Evolutionary conservation across 345 rosid genomes (phyloP).

Genomic region (Raphanus raphanistrum): DNA sequence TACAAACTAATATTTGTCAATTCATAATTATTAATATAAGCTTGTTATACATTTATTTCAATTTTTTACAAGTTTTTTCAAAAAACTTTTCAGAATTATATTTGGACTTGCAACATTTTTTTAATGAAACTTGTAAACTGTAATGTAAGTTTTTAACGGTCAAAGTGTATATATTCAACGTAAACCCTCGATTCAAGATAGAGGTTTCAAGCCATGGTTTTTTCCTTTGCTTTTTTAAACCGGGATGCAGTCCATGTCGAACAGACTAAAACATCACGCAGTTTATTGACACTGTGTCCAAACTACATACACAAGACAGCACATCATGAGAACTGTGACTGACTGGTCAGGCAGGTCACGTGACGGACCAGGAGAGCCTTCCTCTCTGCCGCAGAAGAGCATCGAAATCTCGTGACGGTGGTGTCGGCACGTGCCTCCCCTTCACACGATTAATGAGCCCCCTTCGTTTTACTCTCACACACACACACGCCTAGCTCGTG

Average conservation of each 20-base stretch:
- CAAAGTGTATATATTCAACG: not conserved
- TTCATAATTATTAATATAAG: not conserved
- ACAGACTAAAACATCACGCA: slow-evolving; percentile 7
- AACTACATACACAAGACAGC: slow-evolving; percentile 24
- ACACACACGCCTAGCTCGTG: slow-evolving; percentile 86
- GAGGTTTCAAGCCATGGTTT: not conserved
- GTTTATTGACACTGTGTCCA: not conserved
- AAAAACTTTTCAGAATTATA: not conserved
- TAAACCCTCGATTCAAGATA: not conserved
- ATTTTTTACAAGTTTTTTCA: not conserved
- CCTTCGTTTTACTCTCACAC: slow-evolving; percentile 10
- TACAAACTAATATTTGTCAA: too few species aligned
- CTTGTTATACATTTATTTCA: not conserved
- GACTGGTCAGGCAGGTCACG: slow-evolving; percentile 37
- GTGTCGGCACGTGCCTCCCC: slow-evolving; percentile 46
- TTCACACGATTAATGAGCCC: slow-evolving; percentile 37
- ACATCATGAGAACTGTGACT: slow-evolving; percentile 29
- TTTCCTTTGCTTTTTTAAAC: not conserved
- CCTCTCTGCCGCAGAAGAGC: slow-evolving; percentile 27
- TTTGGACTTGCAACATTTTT: not conserved
- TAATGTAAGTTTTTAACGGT: not conserved
- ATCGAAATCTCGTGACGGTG: slow-evolving; percentile 39
- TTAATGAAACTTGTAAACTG: not conserved
- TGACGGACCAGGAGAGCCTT: slow-evolving; percentile 22
- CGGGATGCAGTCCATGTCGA: slow-evolving; percentile 12